Conservation (phyloP, 306 rosid genomes). For the Lathyrus aphaca region DNA sequence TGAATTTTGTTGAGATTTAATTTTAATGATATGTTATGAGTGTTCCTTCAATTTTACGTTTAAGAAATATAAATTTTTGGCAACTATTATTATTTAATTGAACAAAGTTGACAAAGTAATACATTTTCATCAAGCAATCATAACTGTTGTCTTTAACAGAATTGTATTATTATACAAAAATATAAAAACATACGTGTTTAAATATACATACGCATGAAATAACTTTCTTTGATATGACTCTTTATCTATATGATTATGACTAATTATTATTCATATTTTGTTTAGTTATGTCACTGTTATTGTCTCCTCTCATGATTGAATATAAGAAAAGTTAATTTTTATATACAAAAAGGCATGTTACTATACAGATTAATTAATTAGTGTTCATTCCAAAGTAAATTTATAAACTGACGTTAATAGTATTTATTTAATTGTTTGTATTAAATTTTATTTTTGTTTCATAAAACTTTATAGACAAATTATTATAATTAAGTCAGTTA, state of each 20-base stretch:
- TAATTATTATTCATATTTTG: constrained; percentile 29
- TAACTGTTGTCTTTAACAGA: constrained; percentile 28
- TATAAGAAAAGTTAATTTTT: neutral
- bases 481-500: too few species aligned
- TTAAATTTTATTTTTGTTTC: too few species aligned
- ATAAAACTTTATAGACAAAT: too few species aligned
- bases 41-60: constrained; percentile 31
- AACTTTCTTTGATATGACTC: constrained; percentile 45
- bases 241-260: constrained; percentile 46
- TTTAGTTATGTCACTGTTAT: constrained; percentile 17
- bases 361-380: constrained; percentile 14
- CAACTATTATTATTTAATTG: constrained; percentile 38
- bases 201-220: constrained; percentile 1
- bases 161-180: neutral
- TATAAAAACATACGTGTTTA: constrained; percentile 13
- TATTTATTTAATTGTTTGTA: too few species aligned
- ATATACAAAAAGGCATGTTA: constrained; percentile 34
- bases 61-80: neutral
- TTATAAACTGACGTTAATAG: too few species aligned
- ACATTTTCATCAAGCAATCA: constrained; percentile 46
- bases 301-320: constrained; percentile 22
- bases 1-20: neutral
- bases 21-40: neutral
- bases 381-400: neutral
- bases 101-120: constrained; percentile 45